Conservation (phyloP, 305 asterid species). For the Solanum hybrid region DNA sequence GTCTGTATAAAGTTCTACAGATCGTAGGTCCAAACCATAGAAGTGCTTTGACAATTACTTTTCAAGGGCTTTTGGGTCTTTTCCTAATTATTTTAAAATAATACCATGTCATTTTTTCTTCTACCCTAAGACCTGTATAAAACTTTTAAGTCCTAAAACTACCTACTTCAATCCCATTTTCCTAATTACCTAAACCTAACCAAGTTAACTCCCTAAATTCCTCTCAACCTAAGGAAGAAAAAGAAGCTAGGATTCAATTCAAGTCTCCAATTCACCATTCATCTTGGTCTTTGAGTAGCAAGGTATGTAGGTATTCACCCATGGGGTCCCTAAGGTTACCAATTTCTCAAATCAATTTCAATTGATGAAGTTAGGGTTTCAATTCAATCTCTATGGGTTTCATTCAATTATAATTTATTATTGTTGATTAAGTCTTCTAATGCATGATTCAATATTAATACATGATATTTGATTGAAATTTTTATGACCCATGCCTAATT, state of each 20-base stretch:
- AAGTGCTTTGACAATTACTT: neutral
- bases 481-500: too few relatives aligned
- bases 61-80: neutral
- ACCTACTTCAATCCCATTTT: neutral
- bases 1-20: neutral
- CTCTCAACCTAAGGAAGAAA: neutral
- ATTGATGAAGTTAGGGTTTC: too few relatives aligned
- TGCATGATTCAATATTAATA: too few relatives aligned
- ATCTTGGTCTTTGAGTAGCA: neutral
- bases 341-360: too few relatives aligned
- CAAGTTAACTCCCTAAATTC: neutral
- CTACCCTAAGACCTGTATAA: neutral
- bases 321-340: too few relatives aligned
- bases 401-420: too few relatives aligned
- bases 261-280: neutral
- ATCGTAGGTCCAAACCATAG: neutral
- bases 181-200: neutral
- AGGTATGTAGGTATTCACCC: too few relatives aligned
- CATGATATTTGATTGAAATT: too few relatives aligned
- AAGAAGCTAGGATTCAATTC: neutral
- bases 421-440: too few relatives aligned
- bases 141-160: neutral
- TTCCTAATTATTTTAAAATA: neutral
- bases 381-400: too few relatives aligned
- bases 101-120: neutral